phyloP scores from a whole-genome alignment of 225 moss, liverwort and hornwort genomes.

The Takakia lepidozioides region DNA sequence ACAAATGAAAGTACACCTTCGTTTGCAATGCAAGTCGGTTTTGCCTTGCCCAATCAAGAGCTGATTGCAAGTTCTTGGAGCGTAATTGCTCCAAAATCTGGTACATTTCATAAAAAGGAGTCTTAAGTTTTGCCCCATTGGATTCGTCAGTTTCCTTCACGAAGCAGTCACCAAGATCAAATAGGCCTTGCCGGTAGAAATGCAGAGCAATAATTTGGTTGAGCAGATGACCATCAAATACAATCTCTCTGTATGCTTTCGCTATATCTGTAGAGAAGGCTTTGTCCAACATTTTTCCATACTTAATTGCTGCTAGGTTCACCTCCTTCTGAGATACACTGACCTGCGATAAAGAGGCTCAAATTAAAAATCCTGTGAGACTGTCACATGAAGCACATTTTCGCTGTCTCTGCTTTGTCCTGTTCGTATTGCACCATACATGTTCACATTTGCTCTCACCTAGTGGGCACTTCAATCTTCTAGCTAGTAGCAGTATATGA shows the following conservation, averaged over 20 bases:
- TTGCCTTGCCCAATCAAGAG: conserved; percentile 72
- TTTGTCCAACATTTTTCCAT: conserved; percentile 87
- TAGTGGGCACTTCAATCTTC: no score
- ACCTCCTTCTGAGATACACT: conserved; percentile 78
- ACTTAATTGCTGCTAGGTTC: conserved; percentile 78
- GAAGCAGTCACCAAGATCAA: conserved; percentile 96
- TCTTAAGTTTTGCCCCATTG: conserved; percentile 72
- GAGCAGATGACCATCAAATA: conserved; percentile 72
- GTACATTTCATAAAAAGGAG: conserved; percentile 88
- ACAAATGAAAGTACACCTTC: no score
- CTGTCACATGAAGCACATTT: no score
- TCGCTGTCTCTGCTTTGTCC: no score
- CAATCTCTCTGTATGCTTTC: conserved; percentile 84
- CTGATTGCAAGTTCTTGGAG: conserved; percentile 70
- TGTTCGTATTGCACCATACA: no score
- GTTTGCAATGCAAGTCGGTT: conserved; percentile 68
- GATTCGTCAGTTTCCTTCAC: conserved; percentile 72
- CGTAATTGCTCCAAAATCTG: conserved; percentile 80
- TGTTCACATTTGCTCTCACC: no score
- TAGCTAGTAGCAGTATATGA: no score
- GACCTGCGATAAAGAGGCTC: no score
- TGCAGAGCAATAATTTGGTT: conserved; percentile 97
- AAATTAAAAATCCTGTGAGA: no score
- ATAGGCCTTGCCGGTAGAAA: conserved; percentile 87
- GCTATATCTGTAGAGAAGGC: conserved; percentile 74